These are phyloP conservation scores for Alternaria gansuensis DNA, from an alignment of 2,329 filamentous ascomycete species.

Conservation along the genomic window DNA sequence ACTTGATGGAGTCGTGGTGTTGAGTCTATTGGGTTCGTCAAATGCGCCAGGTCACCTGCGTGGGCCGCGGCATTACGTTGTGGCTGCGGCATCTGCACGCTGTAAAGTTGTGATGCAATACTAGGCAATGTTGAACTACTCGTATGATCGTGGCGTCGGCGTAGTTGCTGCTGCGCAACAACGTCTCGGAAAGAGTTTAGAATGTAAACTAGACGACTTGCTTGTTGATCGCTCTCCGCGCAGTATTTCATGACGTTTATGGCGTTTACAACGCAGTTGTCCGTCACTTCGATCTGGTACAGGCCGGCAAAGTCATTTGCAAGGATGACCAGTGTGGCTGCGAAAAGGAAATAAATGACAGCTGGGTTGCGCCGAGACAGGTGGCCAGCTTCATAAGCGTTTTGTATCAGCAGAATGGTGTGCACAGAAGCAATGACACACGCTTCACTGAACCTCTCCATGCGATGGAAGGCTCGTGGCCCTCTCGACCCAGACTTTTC, in stretches of 20 bases:
- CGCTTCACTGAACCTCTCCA: constrained; percentile 61
- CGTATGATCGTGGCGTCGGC: constrained; percentile 37
- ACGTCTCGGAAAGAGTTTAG: constrained; percentile 52
- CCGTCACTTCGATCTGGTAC: constrained; percentile 46
- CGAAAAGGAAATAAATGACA: constrained; percentile 56
- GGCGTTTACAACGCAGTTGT: constrained; percentile 51
- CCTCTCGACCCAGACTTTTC: constrained; percentile 39
- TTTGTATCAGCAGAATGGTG: constrained; percentile 53
- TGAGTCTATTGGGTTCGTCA: constrained; percentile 27
- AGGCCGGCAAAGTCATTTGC: constrained; percentile 54
- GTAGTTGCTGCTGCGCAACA: constrained; percentile 43
- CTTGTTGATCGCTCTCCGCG: constrained; percentile 53
- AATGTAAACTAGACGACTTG: constrained; percentile 51
- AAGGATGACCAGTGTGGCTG: constrained; percentile 53
- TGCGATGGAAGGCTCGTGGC: constrained; percentile 45
- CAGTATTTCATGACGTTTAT: constrained; percentile 55
- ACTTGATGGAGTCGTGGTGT: constrained; percentile 45
- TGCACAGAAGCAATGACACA: constrained; percentile 55
- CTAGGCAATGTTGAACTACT: constrained; percentile 41
- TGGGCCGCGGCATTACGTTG: constrained; percentile 16
- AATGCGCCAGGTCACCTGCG: constrained; percentile 11
- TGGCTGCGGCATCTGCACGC: constrained; percentile 29
- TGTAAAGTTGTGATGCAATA: constrained; percentile 49
- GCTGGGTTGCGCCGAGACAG: constrained; percentile 53
- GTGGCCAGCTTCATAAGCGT: constrained; percentile 54